Evolutionary conservation across 345 rosid species (phyloP).

Genomic region (Rhodamnia argentea): DNA sequence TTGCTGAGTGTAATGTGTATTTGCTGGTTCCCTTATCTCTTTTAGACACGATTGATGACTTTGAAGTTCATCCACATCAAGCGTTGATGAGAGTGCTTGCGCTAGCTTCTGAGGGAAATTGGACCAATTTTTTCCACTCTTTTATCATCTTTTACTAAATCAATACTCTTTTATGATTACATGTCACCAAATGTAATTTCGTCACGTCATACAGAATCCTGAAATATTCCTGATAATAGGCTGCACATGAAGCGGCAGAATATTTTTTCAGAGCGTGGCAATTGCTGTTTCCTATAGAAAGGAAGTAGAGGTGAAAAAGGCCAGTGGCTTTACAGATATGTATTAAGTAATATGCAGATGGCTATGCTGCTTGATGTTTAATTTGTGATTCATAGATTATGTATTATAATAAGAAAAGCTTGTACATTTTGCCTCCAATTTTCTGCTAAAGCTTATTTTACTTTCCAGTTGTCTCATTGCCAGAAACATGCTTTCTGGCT

Average conservation of each 20-base stretch:
- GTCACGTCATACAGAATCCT: neutral
- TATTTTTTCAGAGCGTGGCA: neutral
- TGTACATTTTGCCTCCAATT: neutral
- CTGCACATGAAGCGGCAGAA: neutral
- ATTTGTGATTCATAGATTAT: neutral
- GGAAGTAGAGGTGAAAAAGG: neutral
- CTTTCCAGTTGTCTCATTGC: conserved; percentile 91
- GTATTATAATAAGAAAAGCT: neutral
- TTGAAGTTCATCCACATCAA: neutral
- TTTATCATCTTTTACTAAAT: neutral
- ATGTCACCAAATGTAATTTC: neutral
- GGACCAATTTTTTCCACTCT: neutral
- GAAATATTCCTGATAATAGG: neutral
- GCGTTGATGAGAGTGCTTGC: neutral
- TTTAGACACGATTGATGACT: neutral
- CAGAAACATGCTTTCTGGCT: conserved; percentile 90
- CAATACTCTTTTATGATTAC: neutral
- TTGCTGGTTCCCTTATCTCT: neutral
- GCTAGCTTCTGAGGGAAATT: neutral
- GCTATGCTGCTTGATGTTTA: neutral
- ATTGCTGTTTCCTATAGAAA: neutral
- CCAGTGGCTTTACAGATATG: neutral
- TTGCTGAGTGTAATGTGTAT: neutral
- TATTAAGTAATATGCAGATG: neutral
- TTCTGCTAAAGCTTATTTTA: neutral